Evolutionary conservation across 2,329 filamentous ascomycete species (phyloP), one percentile per base, ranked within the genome.

Genomic region (Boeremia lycopersici): DNA sequence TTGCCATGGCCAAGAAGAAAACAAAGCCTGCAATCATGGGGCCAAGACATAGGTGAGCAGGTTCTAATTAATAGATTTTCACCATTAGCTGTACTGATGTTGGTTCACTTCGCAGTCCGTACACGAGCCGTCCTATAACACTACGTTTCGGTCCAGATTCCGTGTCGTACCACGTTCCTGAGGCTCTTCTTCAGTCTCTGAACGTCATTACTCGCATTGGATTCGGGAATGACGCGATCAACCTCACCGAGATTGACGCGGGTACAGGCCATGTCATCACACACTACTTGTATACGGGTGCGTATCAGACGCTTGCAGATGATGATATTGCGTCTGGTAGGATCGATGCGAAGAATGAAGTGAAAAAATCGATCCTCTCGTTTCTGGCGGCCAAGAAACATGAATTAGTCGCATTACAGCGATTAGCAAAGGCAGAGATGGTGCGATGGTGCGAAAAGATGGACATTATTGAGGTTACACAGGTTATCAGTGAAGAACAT

Each of bases 221-320:
- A 6, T 2, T 7, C 5, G n/a, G 5, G 7, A 8, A 29, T 11
- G 8, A 4, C 17, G 4, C 13, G 2, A 29, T 46, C 4, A 4
- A 46, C 11, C 31, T 46, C 8, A 52, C 36, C 11, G 51, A 61
- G 46, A 46, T 67, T 1, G 62, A 64, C 28, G 56, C 50, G 35
- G 41, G 46, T 33, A 62, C 54, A 29, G 59, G 52, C 23, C 65
- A 68, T 48, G 53, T 60, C 10, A 38, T 69, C 25, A 53, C 64
- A 29, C 66, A 69, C 39, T 68, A 62, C 58, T 40, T 69, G 28
- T 51, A 66, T 54, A 70, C 67, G 2, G 61, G 59, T 12, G 33
- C 48, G 15, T 70, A 70, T 42, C 67, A 70, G 36, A 65, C 63
- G 10, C 61, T 70, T 13, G 7, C 45, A 40, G n/a, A 28, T 35